These are phyloP conservation scores for Xylaria arbuscula DNA, from an alignment of 2,329 filamentous ascomycete species.

Conservation along the genomic window DNA sequence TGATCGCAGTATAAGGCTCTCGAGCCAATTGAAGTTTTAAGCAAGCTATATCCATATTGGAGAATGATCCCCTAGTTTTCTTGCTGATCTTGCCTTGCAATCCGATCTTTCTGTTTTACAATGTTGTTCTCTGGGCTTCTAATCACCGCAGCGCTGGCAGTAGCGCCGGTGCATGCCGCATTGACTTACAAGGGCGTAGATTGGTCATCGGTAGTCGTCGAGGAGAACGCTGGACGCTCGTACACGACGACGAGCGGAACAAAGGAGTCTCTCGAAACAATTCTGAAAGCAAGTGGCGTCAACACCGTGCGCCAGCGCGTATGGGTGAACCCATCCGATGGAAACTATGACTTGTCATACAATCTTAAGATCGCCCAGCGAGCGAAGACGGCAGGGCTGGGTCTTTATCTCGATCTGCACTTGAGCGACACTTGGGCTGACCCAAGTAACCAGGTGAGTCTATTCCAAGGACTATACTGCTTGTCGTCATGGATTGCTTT, in stretches of 20 bases:
- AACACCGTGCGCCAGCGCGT: conserved; percentile 77
- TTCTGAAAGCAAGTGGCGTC: conserved; percentile 70
- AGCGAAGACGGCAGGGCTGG: conserved; percentile 70
- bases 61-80: background rate
- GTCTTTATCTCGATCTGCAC: conserved; percentile 72
- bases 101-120: conserved; percentile 16
- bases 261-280: conserved; percentile 68
- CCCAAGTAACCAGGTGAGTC: conserved; percentile 64
- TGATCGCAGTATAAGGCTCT: background rate
- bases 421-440: conserved; percentile 79
- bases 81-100: background rate
- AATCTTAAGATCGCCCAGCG: conserved; percentile 75
- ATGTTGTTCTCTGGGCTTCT: conserved; percentile 43
- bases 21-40: conserved; percentile 7
- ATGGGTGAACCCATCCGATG: conserved; percentile 75
- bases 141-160: conserved; percentile 38
- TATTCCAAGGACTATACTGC: background rate
- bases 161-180: conserved; percentile 51
- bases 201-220: conserved; percentile 74
- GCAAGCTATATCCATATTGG: background rate
- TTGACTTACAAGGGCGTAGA: conserved; percentile 75
- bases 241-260: conserved; percentile 69
- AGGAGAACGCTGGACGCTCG: conserved; percentile 69
- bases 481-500: background rate
- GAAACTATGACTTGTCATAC: conserved; percentile 75